These are phyloP conservation scores for Heliosperma pusillum DNA, from an alignment of 148 eudicot genomes.

Conservation along the genomic window DNA sequence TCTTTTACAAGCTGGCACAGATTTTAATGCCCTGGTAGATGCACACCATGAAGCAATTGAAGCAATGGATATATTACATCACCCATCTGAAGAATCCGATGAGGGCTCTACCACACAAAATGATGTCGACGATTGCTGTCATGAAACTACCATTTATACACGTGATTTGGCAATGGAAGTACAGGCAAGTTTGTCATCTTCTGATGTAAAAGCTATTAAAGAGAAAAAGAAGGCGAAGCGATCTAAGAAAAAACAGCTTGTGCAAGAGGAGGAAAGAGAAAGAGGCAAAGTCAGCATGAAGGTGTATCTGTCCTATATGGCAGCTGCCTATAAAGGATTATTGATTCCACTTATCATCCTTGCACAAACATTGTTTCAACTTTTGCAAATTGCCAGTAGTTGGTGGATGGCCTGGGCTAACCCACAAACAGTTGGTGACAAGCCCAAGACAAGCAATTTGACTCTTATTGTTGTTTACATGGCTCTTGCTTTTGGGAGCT, in stretches of 20 bases:
- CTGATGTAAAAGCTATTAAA: conserved; percentile 62
- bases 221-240: conserved; percentile 89
- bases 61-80: conserved; percentile 69
- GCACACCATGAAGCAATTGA: conserved; percentile 96
- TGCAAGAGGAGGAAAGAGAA: conserved; percentile 92
- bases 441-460: conserved; percentile 62
- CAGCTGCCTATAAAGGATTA: conserved; percentile 84
- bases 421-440: conserved; percentile 73
- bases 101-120: conserved; percentile 36
- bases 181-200: conserved; percentile 52
- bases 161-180: conserved; percentile 49
- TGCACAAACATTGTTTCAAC: conserved; percentile 76
- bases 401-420: conserved; percentile 99
- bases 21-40: conserved; percentile 63
- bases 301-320: conserved; percentile 85
- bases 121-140: conserved; percentile 31
- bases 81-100: conserved; percentile 64
- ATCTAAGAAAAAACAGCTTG: conserved; percentile 84
- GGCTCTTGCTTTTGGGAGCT: conserved; percentile 94
- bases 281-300: conserved; percentile 83
- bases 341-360: conserved; percentile 77
- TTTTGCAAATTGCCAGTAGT: conserved; percentile 88
- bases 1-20: conserved; percentile 84
- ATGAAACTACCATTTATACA: conserved; percentile 34
- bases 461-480: conserved; percentile 79